Evolutionary conservation across 2,329 filamentous ascomycete species (phyloP), one percentile per base, ranked within the genome.

Genomic region (Ophiosphaerella herpotricha): DNA sequence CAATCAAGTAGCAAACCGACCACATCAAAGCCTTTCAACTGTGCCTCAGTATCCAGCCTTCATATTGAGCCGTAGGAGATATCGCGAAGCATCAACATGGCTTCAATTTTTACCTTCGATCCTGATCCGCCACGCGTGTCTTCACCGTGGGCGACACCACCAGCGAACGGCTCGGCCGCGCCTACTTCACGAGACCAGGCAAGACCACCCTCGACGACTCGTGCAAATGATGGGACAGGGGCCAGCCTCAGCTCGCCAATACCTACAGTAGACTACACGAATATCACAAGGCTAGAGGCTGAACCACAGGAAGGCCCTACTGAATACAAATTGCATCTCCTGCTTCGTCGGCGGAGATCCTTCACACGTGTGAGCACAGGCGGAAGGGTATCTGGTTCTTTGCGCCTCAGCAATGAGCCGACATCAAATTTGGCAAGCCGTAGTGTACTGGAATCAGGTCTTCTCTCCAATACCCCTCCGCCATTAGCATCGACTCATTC

Each of bases 101-200:
- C 94, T 50, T 97, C 93, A 11, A 90, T 99, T 61, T 99, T 99
- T 72, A 97, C 93, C 0, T 99, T 90, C 70, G 91, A 97, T 55
- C 86, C 90, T 2, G 88, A 96, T 58, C 90, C 91, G 39, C 90
- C 90, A 2, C 81, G 90, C 71, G 91, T 97, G 32, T 88, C 89
- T 12, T 97, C 93, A 14, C 94, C 94, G 13, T 99, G 94, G 94
- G 82, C 88, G n/a, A 84, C 80, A 9, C 82, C 86, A 71, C 76
- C 64, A 3, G 50, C 54, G 50, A 66, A 52, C 39, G 52, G 50
- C 9, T 45, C 54, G 26, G 35, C 59, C 7, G 60, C 55, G 37
- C 37, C 60, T 12, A 55, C 52, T 34, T 42, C 56, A 39, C 45
- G 46, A 35, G 61, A 61, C 40, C 56, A 60, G 41, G 52, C 59